These are phyloP conservation scores for Botrytis tulipae DNA, from an alignment of 2,329 filamentous ascomycete genomes.

Conservation along the genomic window DNA sequence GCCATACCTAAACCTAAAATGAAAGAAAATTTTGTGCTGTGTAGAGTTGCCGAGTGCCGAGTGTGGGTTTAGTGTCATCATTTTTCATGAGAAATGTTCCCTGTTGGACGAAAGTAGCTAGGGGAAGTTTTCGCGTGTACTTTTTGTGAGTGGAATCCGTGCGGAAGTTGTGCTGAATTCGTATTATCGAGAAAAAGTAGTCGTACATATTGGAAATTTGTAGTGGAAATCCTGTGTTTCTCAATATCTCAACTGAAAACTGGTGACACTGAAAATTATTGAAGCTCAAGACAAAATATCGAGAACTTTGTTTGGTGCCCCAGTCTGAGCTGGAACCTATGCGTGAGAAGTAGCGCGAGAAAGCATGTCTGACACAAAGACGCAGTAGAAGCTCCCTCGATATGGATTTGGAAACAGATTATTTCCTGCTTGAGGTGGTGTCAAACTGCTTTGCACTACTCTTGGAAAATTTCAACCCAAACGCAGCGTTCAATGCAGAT, in stretches of 20 bases:
- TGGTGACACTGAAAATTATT: too few relatives aligned
- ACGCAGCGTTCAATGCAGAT: not conserved
- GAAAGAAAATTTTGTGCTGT: not conserved
- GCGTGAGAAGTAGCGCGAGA: fast-evolving
- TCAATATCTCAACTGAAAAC: not conserved
- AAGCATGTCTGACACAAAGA: not conserved
- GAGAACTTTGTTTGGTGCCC: fast-evolving
- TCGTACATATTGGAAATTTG: not conserved
- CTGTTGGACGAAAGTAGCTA: not conserved
- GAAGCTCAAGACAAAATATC: not conserved
- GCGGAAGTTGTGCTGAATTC: not conserved
- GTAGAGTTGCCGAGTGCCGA: not conserved
- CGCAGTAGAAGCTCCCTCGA: fast-evolving
- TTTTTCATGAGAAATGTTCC: not conserved
- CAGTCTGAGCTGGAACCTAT: not conserved
- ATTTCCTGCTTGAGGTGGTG: not conserved
- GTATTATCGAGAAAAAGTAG: not conserved
- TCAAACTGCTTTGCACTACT: conserved; percentile 1
- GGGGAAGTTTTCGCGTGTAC: fast-evolving
- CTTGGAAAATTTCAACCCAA: not conserved
- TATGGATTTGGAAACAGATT: fast-evolving
- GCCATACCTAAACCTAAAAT: too few relatives aligned
- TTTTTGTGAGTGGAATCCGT: not conserved
- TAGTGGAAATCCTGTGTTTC: not conserved
- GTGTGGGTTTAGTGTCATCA: not conserved